Evolutionary conservation across 1,284 basidiomycete species (phyloP), one percentile per base, ranked within the genome.

Genomic region (Microstroma glucosiphilum): DNA sequence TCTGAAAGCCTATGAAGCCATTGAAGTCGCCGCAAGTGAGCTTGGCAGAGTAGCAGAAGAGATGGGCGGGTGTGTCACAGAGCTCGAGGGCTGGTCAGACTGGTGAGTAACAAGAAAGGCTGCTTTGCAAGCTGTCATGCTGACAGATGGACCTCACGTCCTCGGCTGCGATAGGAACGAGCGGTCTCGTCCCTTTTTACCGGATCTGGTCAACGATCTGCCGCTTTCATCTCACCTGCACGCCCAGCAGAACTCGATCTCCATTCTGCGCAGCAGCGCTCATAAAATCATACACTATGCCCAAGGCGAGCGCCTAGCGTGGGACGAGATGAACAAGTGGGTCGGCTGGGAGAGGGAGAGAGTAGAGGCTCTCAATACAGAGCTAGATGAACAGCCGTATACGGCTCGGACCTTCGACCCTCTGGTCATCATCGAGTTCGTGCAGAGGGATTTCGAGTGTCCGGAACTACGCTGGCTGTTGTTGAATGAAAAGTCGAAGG

Each of bases 291-390:
- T 26, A 4, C 51, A 54, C 13, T 54, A 54, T 25, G 51, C 51
- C 25, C 51, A 54, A 26, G 51, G 51, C n/a, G 51, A 54, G 21
- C 51, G 51, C 8, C 21, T 54, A 15, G 51, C 51, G 7, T 54
- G 51, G 51, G 51, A 25, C 51, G 51, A 54, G 21, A 54, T 54
- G 51, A 25, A 54, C 51, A 54, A 54, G 19, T 54, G 51, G 51
- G 21, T 25, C 6, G 21, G 51, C 13, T 54, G 51, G 51, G 51
- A 54, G 21, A 19, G 51, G 13, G 21, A 17, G 13, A 17, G 51
- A 13, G 21, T 54, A 8, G 51, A 54, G 21, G 17, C 13, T 15
- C n/a, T 54, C 51, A 17, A 25, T 15, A 19, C 21, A 19, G 51
- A 54, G 13, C 17, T 21, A 6, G 25, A 54, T 25, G 21, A 54